Conservation (phyloP, 331 rosid genomes). For the Quercus lobata region DNA sequence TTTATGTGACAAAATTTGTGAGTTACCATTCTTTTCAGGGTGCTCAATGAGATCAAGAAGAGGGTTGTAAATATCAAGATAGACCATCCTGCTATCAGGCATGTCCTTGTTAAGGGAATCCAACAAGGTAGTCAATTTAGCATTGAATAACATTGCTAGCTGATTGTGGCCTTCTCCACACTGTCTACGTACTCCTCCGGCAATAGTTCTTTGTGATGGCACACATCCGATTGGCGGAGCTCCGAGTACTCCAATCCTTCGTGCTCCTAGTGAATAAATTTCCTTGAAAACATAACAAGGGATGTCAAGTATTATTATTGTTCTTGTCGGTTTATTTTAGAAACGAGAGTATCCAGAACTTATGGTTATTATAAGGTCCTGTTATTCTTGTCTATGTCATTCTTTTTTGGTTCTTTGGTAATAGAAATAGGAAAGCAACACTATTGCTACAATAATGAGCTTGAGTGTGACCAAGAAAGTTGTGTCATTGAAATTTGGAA, state of each 20-base stretch:
- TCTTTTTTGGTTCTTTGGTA: no score
- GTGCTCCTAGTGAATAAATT: conserved; percentile 37
- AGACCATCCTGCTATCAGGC: conserved; percentile 25
- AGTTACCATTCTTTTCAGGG: conserved; percentile 37
- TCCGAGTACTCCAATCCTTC: conserved; percentile 42
- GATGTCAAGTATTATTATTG: background rate
- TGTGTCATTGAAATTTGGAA: background rate
- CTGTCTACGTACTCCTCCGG: conserved; percentile 44
- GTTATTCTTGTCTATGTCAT: no score
- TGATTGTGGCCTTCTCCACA: conserved; percentile 22
- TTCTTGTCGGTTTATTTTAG: background rate
- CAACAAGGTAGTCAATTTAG: conserved; percentile 25
- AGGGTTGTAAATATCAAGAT: conserved; percentile 47
- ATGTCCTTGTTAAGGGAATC: conserved; percentile 14
- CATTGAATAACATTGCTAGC: conserved; percentile 34
- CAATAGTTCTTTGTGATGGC: conserved; percentile 54
- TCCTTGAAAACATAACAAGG: conserved; percentile 17
- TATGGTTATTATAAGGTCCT: no score
- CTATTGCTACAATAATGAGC: background rate
- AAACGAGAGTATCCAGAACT: background rate
- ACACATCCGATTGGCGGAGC: conserved; percentile 59
- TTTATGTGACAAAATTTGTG: background rate
- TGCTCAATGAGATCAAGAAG: conserved; percentile 41
- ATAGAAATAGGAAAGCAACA: background rate
- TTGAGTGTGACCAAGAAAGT: background rate